Evolutionary conservation across 352 stramenopile species (phyloP), one percentile per base, ranked within the genome.

Genomic region (Poterioochromonas sp.): DNA sequence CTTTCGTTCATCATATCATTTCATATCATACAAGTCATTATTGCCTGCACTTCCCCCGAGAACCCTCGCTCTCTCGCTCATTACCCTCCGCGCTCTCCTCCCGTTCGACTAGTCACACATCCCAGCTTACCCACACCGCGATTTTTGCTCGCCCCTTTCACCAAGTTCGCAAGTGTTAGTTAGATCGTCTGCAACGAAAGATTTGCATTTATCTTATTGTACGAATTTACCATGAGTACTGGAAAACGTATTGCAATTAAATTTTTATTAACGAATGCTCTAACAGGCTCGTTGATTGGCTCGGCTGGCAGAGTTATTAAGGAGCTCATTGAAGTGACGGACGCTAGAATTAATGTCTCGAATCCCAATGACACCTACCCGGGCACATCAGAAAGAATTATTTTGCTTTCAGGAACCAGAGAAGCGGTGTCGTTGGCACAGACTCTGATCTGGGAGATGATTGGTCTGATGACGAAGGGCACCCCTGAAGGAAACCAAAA

Each of bases 361-460:
- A 12, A n/a, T 51, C 22, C 65, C 1, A 22, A 3, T 34, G 65
- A 74, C 12, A 11, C 29, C n/a, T 74, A 37, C 29, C 65, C 65
- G 1, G 65, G 65, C 5, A 58, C 65, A 22, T 58, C 39, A 32
- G 65, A 74, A 12, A 34, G 65, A 11, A n/a, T 54, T 54, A 54
- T 74, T 54, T 34, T 74, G 1, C 2, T 74, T 29, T 51, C 65
- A 11, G 65, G 65, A 8, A 37, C 37, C 1, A 8, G 11, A 3
- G 41, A 74, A 51, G 37, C 65, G 35, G 65, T 74, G 1, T 29
- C 20, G 11, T 18, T 35, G 41, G 65, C 41, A 1, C 65, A 74
- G 32, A 54, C 37, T 37, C 29, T 74, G 22, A 34, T 74, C 15
- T 74, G 65, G 65, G 62, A 71, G 39, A 71, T 71, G 62, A 41